These are phyloP conservation scores for Breynia disticha DNA, from an alignment of 441 rosid species.

Conservation along the genomic window DNA sequence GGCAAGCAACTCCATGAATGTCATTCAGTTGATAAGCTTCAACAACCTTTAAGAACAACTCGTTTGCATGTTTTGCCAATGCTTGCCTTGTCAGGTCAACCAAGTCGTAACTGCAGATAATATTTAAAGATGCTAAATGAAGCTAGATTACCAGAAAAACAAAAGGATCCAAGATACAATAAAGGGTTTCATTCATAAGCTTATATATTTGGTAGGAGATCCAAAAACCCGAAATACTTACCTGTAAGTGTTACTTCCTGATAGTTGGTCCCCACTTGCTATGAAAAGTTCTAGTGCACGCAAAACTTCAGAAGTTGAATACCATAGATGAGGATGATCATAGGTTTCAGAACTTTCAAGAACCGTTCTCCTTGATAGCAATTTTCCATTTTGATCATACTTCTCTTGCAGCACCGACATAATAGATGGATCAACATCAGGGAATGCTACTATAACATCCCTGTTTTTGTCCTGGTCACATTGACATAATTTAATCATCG, in stretches of 20 bases:
- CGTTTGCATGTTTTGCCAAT: constrained; percentile 52
- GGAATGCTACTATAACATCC: constrained; percentile 70
- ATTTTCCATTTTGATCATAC: constrained; percentile 21
- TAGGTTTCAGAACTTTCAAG: constrained; percentile 25
- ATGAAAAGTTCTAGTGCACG: constrained; percentile 48
- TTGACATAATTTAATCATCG: constrained; percentile 5
- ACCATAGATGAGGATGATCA: constrained; percentile 62
- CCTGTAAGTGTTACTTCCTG: constrained; percentile 44
- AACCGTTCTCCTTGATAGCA: constrained; percentile 25
- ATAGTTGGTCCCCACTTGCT: constrained; percentile 37
- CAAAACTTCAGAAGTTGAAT: constrained; percentile 47
- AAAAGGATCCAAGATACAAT: neutral
- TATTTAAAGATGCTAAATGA: constrained; percentile 3
- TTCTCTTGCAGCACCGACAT: constrained; percentile 17
- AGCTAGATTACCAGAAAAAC: neutral
- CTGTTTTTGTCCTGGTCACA: constrained; percentile 62
- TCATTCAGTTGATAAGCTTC: constrained; percentile 35
- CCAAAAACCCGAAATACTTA: constrained; percentile 14
- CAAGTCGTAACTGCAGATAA: constrained; percentile 41
- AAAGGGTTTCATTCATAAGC: neutral
- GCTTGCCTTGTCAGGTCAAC: constrained; percentile 67
- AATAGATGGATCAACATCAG: constrained; percentile 53
- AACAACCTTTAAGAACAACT: constrained; percentile 41
- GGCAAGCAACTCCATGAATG: constrained; percentile 21
- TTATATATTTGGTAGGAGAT: neutral